These are phyloP conservation scores for Lyophyllum shimeji DNA, from an alignment of 768 basidiomycete species.

Conservation along the genomic window DNA sequence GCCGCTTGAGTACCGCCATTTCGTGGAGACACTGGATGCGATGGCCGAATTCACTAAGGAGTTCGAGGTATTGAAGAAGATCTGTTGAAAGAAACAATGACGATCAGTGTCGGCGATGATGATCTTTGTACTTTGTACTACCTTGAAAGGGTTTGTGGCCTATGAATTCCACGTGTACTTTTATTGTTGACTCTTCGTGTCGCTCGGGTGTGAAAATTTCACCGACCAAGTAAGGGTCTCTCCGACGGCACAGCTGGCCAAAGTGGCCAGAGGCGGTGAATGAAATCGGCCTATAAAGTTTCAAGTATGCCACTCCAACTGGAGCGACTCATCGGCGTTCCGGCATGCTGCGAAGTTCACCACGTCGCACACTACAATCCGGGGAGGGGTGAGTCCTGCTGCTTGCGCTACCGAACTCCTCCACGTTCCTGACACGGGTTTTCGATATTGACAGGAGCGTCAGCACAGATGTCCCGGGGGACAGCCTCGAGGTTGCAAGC, in stretches of 20 bases:
- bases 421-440: not conserved
- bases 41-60: constrained; percentile 59
- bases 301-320: not conserved
- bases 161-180: not conserved
- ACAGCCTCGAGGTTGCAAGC: not conserved
- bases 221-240: not conserved
- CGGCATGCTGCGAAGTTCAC: not conserved
- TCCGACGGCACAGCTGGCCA: not conserved
- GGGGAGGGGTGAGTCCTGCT: not conserved
- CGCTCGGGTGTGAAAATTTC: not conserved
- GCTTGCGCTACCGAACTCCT: not conserved
- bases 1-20: constrained; percentile 47
- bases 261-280: not conserved
- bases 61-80: constrained; percentile 30
- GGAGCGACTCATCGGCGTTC: not conserved
- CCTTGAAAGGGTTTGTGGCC: not conserved
- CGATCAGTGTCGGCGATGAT: not conserved
- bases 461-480: too few species aligned
- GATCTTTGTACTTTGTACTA: not conserved
- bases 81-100: not conserved
- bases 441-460: not conserved
- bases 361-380: not conserved
- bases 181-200: not conserved
- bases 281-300: not conserved
- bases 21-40: constrained; percentile 57